Conservation (phyloP, 2,329 filamentous ascomycete genomes). For the Fusarium algeriense region DNA sequence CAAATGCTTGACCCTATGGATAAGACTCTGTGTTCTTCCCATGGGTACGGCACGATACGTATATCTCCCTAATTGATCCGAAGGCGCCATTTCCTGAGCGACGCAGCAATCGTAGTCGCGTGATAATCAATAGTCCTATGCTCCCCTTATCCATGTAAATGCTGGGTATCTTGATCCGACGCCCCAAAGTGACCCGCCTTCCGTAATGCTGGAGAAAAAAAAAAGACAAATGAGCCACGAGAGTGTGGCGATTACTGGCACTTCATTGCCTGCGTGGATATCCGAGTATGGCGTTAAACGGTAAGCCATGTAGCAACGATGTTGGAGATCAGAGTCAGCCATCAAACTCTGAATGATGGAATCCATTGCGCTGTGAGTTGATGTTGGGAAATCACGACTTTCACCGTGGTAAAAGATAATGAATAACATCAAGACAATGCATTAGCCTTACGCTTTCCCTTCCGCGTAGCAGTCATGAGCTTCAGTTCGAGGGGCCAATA, state of each 20-base stretch:
- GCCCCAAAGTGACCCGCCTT: slow-evolving; percentile 26
- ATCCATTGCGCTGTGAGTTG: neutral
- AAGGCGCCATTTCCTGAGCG: slow-evolving; percentile 37
- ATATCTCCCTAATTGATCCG: slow-evolving; percentile 35
- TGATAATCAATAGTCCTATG: slow-evolving; percentile 34
- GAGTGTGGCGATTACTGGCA: neutral
- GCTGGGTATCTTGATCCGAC: slow-evolving; percentile 44
- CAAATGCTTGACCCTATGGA: slow-evolving; percentile 4
- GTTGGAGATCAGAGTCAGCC: neutral
- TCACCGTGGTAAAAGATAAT: neutral
- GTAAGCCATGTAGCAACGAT: slow-evolving; percentile 8
- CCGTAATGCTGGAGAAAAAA: slow-evolving; percentile 16
- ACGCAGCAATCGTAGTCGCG: slow-evolving; percentile 14
- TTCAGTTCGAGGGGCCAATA: slow-evolving; percentile 72
- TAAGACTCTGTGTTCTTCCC: slow-evolving; percentile 5
- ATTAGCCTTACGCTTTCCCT: slow-evolving; percentile 59
- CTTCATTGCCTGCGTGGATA: neutral
- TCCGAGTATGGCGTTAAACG: slow-evolving; percentile 1
- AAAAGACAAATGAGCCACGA: slow-evolving; percentile 18
- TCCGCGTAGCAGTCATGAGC: slow-evolving; percentile 67
- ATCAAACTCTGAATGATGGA: neutral
- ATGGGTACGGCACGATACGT: neutral
- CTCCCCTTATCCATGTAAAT: slow-evolving; percentile 46
- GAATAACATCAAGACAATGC: slow-evolving; percentile 42
- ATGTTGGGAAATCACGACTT: neutral